These are phyloP conservation scores for Quercus engelmannii DNA, from an alignment of 306 rosid species.

Conservation along the genomic window DNA sequence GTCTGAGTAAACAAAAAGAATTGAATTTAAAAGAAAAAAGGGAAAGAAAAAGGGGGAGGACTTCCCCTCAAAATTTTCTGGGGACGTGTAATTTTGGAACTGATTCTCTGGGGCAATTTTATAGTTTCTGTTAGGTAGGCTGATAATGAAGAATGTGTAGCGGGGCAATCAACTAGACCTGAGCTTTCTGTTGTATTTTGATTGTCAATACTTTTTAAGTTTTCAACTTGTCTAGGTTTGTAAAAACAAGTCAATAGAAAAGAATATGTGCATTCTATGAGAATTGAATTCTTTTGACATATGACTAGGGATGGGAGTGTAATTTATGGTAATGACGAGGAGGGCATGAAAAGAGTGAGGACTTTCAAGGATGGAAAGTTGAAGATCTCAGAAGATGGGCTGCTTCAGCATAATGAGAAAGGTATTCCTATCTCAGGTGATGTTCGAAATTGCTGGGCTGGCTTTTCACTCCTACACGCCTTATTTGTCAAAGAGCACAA, in stretches of 20 bases:
- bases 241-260: neutral
- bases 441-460: slow-evolving; percentile 77
- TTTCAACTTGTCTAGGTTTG: too few relatives aligned
- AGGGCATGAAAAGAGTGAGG: slow-evolving; percentile 61
- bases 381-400: slow-evolving; percentile 55
- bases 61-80: neutral
- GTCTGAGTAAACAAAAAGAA: too few relatives aligned
- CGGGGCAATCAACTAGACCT: too few relatives aligned
- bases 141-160: too few relatives aligned
- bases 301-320: slow-evolving; percentile 83
- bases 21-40: neutral
- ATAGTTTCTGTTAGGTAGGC: too few relatives aligned
- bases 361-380: slow-evolving; percentile 63
- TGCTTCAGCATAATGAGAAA: slow-evolving; percentile 59
- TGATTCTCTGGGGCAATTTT: neutral
- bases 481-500: slow-evolving; percentile 72
- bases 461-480: slow-evolving; percentile 63
- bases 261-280: neutral
- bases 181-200: too few relatives aligned
- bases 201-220: too few relatives aligned
- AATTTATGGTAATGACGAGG: slow-evolving; percentile 55
- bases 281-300: slow-evolving; percentile 3
- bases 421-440: slow-evolving; percentile 77
- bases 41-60: neutral
- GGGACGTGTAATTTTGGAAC: neutral